Evolutionary conservation across 441 rosid species (phyloP).

Genomic region (Mallotus japonicus): DNA sequence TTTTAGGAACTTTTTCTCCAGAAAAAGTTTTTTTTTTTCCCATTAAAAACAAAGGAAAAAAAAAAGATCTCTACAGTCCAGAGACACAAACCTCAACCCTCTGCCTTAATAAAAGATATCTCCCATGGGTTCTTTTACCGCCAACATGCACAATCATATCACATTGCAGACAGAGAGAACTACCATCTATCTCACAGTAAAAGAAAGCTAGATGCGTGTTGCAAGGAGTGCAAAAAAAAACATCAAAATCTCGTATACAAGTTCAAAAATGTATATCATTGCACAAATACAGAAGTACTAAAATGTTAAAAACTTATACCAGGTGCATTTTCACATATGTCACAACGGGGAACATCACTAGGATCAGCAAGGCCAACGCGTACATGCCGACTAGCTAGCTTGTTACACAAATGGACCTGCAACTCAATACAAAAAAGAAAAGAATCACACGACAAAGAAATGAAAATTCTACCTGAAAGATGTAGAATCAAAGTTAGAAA

Average conservation of each 20-base stretch:
- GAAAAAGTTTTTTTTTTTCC: no score
- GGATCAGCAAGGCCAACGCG: constrained; percentile 81
- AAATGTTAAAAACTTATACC: constrained; percentile 38
- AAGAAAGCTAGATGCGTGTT: constrained; percentile 60
- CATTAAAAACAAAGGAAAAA: constrained; percentile 5
- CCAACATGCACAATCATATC: constrained; percentile 80
- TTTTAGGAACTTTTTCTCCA: constrained; percentile 3
- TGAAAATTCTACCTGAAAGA: not conserved
- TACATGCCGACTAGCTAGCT: constrained; percentile 87
- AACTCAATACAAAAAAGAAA: constrained; percentile 16
- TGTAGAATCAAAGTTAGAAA: not conserved
- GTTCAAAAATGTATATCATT: not conserved
- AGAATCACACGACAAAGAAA: not conserved
- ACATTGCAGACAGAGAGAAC: constrained; percentile 78
- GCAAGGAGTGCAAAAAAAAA: constrained; percentile 27
- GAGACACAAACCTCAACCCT: constrained; percentile 64
- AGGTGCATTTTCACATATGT: constrained; percentile 90
- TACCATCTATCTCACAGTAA: constrained; percentile 79
- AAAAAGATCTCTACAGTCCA: constrained; percentile 8
- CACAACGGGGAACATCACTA: constrained; percentile 78
- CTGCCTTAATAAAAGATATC: constrained; percentile 70
- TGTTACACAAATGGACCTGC: constrained; percentile 88
- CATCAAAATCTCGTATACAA: constrained; percentile 18
- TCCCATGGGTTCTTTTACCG: constrained; percentile 73
- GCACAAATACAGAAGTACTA: not conserved